phyloP scores from a whole-genome alignment of 2,329 filamentous ascomycete genomes.

The Dothiorella sarmentorum region DNA sequence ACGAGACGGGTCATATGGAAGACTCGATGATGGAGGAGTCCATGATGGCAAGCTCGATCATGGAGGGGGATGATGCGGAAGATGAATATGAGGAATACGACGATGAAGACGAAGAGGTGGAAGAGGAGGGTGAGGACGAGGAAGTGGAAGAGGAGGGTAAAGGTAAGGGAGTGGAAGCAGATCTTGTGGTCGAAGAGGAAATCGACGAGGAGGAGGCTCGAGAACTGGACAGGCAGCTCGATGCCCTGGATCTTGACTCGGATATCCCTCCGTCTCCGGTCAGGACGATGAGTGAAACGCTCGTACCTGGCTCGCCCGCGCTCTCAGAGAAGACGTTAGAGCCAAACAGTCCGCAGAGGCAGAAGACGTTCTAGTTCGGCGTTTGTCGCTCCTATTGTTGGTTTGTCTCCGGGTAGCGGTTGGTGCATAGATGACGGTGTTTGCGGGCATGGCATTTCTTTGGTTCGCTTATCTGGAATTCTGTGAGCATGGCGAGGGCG shows the following conservation, averaged over 20 bases:
- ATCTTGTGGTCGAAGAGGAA: constrained; percentile 3
- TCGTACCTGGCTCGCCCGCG: background rate
- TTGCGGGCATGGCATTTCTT: background rate
- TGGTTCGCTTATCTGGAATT: background rate
- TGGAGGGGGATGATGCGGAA: constrained; percentile 26
- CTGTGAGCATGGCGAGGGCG: constrained; percentile 11
- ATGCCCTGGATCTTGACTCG: constrained; percentile 15
- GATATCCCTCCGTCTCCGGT: constrained; percentile 1
- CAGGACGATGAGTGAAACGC: background rate
- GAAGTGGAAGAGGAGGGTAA: constrained; percentile 21
- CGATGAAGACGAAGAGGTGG: constrained; percentile 27
- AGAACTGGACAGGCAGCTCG: constrained; percentile 17
- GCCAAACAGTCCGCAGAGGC: background rate
- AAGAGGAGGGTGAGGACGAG: constrained; percentile 28
- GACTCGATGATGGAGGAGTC: constrained; percentile 47
- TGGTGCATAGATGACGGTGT: background rate
- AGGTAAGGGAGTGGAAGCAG: too few species aligned
- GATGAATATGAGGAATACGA: constrained; percentile 24
- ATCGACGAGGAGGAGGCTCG: constrained; percentile 13
- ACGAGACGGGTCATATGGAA: constrained; percentile 42
- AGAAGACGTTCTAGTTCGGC: background rate
- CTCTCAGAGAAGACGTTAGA: constrained; percentile 6
- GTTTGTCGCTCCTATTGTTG: background rate
- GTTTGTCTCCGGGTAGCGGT: background rate
- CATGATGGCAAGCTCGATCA: constrained; percentile 2